These are phyloP conservation scores for Plasmodium vivax DNA, from an alignment of 169 alveolate species.

Conservation along the genomic window DNA sequence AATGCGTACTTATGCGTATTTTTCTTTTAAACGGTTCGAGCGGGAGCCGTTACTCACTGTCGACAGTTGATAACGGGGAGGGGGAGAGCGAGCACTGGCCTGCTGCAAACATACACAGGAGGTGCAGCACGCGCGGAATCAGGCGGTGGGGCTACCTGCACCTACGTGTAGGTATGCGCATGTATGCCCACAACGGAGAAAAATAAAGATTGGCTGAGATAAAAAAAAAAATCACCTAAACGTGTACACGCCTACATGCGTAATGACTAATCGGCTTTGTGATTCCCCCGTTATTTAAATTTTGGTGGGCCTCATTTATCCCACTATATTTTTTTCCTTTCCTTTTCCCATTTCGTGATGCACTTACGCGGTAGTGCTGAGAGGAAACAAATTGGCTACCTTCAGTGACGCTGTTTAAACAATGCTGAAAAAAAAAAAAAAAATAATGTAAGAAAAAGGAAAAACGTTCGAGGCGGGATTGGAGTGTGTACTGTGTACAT, in stretches of 20 bases:
- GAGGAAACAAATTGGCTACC: neutral
- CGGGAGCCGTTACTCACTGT: neutral
- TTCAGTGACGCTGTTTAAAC: neutral
- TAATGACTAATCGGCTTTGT: neutral
- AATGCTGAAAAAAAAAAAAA: neutral
- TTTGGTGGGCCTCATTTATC: neutral
- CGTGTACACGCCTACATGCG: neutral
- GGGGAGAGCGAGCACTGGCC: neutral
- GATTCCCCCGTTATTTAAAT: neutral
- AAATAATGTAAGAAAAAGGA: neutral
- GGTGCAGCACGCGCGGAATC: neutral
- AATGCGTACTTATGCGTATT: neutral
- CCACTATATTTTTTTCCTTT: neutral
- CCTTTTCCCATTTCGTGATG: neutral
- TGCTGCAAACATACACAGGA: neutral
- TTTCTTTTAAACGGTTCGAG: neutral
- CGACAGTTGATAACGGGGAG: neutral
- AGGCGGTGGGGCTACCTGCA: neutral
- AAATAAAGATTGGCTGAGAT: neutral
- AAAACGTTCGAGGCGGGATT: neutral
- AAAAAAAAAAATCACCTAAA: neutral
- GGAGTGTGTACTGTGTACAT: neutral
- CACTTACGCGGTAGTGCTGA: neutral
- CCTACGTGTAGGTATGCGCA: neutral
- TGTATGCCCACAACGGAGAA: neutral